Evolutionary conservation across 768 basidiomycete genomes (phyloP).

Genomic region (Chalciporus pseudorubinellus): DNA sequence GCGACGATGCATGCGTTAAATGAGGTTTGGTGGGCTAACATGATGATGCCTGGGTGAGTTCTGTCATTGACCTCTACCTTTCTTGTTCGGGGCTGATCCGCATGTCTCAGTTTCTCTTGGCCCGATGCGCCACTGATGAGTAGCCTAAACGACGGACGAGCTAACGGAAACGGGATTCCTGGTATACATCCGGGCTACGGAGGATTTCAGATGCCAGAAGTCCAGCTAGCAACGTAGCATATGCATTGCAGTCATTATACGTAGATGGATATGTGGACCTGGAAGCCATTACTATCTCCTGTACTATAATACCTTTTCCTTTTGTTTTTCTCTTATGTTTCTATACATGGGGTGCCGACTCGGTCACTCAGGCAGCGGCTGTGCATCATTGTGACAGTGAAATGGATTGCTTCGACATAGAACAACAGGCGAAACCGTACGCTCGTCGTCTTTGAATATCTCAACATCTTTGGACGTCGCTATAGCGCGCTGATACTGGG

Average conservation of each 20-base stretch:
- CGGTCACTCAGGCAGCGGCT: no score
- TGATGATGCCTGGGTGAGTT: slow-evolving; percentile 84
- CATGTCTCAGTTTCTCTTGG: slow-evolving; percentile 29
- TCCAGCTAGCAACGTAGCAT: slow-evolving; percentile 26
- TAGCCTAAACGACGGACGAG: slow-evolving; percentile 18
- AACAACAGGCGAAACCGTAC: no score
- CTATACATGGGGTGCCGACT: no score
- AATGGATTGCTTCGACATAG: no score
- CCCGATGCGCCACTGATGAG: slow-evolving; percentile 27
- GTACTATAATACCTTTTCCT: no score
- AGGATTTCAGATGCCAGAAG: slow-evolving; percentile 15
- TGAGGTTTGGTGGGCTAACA: slow-evolving; percentile 70
- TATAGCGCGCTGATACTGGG: no score
- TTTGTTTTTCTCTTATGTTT: no score
- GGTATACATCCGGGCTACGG: slow-evolving; percentile 20
- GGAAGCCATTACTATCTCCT: no score
- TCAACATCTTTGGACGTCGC: no score
- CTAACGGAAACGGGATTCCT: slow-evolving; percentile 12
- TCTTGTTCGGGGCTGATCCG: background rate
- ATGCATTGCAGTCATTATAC: background rate
- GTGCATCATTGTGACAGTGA: no score
- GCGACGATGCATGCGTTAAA: slow-evolving; percentile 74
- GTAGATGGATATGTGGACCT: no score
- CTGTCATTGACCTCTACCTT: background rate
- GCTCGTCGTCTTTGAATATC: no score